Evolutionary conservation across 1,139 yeast genomes (phyloP).

Genomic region (Magnusiomyces sp.): DNA sequence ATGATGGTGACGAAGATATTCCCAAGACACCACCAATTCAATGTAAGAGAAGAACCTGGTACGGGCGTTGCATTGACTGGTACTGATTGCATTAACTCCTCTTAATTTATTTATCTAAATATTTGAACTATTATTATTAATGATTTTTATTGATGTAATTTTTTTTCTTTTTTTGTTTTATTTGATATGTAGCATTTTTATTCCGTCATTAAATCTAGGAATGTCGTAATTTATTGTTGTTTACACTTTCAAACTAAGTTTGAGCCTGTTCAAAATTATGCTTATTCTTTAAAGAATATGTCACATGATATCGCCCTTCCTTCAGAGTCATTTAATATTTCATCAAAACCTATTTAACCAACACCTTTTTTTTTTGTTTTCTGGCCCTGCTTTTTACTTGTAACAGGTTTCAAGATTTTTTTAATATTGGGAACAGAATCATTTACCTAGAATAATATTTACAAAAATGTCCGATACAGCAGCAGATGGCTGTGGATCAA

Average conservation of each 20-base stretch:
- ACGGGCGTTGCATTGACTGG: slow-evolving; percentile 25
- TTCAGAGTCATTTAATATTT: background rate
- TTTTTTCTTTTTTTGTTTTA: background rate
- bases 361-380: background rate
- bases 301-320: no score
- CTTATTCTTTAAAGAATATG: no score
- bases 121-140: no score
- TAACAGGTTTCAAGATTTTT: background rate
- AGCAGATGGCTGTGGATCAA: slow-evolving; percentile 3
- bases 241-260: no score
- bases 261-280: no score
- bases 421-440: background rate
- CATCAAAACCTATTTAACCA: background rate
- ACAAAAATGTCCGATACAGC: background rate
- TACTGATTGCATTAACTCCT: background rate
- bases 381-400: background rate
- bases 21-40: slow-evolving; percentile 18
- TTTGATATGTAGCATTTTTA: background rate
- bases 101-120: background rate
- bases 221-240: background rate
- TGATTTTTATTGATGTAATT: background rate
- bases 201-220: background rate
- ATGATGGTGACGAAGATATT: slow-evolving; percentile 7
- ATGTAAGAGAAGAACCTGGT: slow-evolving; percentile 24
- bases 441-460: background rate